phyloP scores from a whole-genome alignment of 176 grass and related monocot genomes.

The Melocanna baccifera region DNA sequence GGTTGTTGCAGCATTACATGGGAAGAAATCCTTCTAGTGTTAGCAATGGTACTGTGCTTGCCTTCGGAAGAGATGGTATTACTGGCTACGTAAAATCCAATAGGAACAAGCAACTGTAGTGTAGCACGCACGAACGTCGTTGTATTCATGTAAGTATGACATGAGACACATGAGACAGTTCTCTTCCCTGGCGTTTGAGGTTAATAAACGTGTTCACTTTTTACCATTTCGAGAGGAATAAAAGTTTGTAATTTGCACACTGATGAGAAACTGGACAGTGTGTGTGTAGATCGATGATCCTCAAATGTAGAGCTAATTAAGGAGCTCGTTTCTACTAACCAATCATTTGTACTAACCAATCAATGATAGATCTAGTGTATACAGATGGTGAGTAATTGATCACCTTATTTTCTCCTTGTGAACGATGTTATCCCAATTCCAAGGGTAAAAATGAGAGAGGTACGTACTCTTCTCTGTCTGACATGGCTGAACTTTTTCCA shows the following conservation, averaged over 20 bases:
- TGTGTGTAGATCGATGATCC: background rate
- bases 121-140: background rate
- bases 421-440: background rate
- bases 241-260: slow-evolving; percentile 5
- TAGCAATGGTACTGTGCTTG: background rate
- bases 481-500: background rate
- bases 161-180: background rate
- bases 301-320: background rate
- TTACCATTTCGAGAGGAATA: background rate
- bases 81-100: slow-evolving; percentile 34
- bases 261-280: background rate
- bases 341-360: background rate
- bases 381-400: background rate
- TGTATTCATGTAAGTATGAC: background rate
- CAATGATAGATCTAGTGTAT: background rate
- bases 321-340: background rate
- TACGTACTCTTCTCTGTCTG: slow-evolving; percentile 5
- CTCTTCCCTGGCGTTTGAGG: slow-evolving; percentile 33
- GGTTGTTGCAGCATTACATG: slow-evolving; percentile 13
- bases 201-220: slow-evolving; percentile 14
- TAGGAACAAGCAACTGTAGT: slow-evolving; percentile 32
- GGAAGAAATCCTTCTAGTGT: background rate
- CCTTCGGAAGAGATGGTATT: slow-evolving; percentile 24
- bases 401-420: background rate
- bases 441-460: background rate